Evolutionary conservation across 1,284 basidiomycete species (phyloP).

Genomic region (Agroathelia rolfsii): DNA sequence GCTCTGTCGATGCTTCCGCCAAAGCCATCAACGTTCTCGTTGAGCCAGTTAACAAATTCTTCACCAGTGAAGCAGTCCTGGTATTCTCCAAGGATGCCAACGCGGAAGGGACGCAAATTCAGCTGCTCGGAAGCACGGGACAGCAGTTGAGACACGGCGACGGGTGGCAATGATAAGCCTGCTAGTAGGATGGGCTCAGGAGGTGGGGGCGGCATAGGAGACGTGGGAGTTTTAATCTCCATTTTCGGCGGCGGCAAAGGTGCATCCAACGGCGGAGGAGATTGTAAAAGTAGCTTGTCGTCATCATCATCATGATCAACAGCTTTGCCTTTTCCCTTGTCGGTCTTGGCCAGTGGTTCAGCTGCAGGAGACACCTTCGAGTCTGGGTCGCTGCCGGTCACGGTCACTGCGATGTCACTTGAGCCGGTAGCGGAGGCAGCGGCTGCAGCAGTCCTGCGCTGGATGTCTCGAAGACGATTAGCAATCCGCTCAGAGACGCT

Average conservation of each 20-base stretch:
- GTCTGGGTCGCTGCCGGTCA: slow-evolving; percentile 18
- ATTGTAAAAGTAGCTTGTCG: slow-evolving; percentile 31
- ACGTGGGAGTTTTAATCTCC: slow-evolving; percentile 20
- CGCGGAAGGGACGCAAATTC: slow-evolving; percentile 54
- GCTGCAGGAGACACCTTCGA: slow-evolving; percentile 32
- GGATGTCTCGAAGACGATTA: slow-evolving; percentile 63
- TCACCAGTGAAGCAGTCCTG: slow-evolving; percentile 78
- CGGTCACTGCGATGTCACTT: slow-evolving; percentile 9
- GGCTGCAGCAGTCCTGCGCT: slow-evolving; percentile 40
- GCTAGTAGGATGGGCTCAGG: slow-evolving; percentile 58
- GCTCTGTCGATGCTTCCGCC: slow-evolving; percentile 67
- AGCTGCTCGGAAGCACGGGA: slow-evolving; percentile 54
- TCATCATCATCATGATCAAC: slow-evolving; percentile 29
- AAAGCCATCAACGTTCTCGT: slow-evolving; percentile 58
- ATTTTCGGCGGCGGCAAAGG: slow-evolving; percentile 36
- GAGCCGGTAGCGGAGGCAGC: slow-evolving; percentile 20
- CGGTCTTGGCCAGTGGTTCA: no score
- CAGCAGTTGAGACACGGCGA: slow-evolving; percentile 59
- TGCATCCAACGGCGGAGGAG: slow-evolving; percentile 58
- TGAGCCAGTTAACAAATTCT: slow-evolving; percentile 70
- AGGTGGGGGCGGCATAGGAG: slow-evolving; percentile 28
- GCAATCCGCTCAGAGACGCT: slow-evolving; percentile 74
- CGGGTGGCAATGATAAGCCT: slow-evolving; percentile 56
- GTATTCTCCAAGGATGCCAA: slow-evolving; percentile 83
- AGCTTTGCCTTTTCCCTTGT: slow-evolving; percentile 74